Evolutionary conservation across 1,139 yeast species (phyloP), one percentile per base, ranked within the genome.

Genomic region (Geotrichum macrosporum): DNA sequence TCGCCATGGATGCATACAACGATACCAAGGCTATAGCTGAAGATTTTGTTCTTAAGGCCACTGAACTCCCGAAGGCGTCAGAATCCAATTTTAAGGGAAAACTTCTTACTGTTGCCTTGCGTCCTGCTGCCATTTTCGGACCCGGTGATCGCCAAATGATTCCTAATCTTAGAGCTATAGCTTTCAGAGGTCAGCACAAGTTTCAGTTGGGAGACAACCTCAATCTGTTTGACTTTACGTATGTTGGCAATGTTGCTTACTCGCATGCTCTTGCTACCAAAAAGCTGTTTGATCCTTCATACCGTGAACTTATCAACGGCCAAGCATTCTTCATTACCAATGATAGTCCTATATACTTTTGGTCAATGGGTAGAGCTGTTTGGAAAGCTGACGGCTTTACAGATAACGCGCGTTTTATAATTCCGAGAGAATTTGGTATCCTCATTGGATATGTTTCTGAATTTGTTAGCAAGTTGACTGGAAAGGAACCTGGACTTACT

Each of bases 201-300:
- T 87, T 86, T 66, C 98, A 94, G 66, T 73, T 94, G 44, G 98
- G 99, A 55, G 92, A 86, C 64, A 94, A 94, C 67, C 80, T 84
- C 64, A 92, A 92, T 62, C 69, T 94, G 51, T 94, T 92, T 61
- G 99, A 94, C 64, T 88, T 95, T 84, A 88, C 97, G 0, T 94
- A 88, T 60, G 98, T 84, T n/a, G 97, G 96, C n/a, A 94, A 94
- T 65, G 97, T 94, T 19, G 98, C 98, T 0, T 95, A 88, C 67
- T 83, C 96, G 4, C 99, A 94, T 66, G 88, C 92, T 8, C 71
- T 92, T 47, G 98, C 97, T 1, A 94, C 96, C 2, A 72, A 83
- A 57, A 81, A 81, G 65, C 68, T 89, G 16, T 67, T 87, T 46
- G 70, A 74, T 44, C 68, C 76, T 1, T 50, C 58, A 13, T 53